Evolutionary conservation across 768 basidiomycete genomes (phyloP).

Genomic region (Hygrocybe coccinea): DNA sequence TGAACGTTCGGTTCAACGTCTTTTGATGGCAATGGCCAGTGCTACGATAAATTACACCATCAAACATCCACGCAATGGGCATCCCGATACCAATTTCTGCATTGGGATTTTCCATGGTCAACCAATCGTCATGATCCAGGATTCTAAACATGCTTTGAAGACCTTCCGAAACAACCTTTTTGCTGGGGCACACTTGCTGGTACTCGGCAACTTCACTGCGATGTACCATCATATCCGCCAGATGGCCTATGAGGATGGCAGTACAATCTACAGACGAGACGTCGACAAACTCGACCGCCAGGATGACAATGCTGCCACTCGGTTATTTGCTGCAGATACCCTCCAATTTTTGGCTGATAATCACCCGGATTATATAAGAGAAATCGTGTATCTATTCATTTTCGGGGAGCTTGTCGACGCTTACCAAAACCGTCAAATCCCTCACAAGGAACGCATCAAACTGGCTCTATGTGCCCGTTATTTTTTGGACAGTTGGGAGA

Average conservation of each 20-base stretch:
- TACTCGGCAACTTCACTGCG: constrained; percentile 18
- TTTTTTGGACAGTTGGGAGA: constrained; percentile 30
- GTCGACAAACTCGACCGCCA: constrained; percentile 32
- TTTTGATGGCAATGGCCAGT: constrained; percentile 8
- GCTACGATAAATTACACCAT: not conserved
- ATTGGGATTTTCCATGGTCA: constrained; percentile 15
- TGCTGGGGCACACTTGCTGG: constrained; percentile 27
- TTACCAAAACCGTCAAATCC: constrained; percentile 24
- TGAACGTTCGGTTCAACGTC: constrained; percentile 25
- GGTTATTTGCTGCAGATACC: constrained; percentile 28
- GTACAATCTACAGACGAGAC: constrained; percentile 28
- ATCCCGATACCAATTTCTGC: constrained; percentile 6
- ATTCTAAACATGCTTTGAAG: constrained; percentile 34
- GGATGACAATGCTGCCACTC: constrained; percentile 34
- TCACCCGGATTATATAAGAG: constrained; percentile 15
- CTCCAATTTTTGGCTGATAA: constrained; percentile 17
- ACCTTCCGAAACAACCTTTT: constrained; percentile 33
- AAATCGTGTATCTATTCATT: constrained; percentile 28
- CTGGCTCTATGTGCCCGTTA: constrained; percentile 14
- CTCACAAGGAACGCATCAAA: constrained; percentile 15
- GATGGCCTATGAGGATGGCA: constrained; percentile 11
- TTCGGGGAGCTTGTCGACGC: constrained; percentile 26
- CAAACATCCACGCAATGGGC: not conserved
- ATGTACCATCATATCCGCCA: constrained; percentile 17
- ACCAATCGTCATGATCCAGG: constrained; percentile 29